These are phyloP conservation scores for Ophiostoma australiae DNA, from an alignment of 2,329 filamentous ascomycete species.

Conservation along the genomic window DNA sequence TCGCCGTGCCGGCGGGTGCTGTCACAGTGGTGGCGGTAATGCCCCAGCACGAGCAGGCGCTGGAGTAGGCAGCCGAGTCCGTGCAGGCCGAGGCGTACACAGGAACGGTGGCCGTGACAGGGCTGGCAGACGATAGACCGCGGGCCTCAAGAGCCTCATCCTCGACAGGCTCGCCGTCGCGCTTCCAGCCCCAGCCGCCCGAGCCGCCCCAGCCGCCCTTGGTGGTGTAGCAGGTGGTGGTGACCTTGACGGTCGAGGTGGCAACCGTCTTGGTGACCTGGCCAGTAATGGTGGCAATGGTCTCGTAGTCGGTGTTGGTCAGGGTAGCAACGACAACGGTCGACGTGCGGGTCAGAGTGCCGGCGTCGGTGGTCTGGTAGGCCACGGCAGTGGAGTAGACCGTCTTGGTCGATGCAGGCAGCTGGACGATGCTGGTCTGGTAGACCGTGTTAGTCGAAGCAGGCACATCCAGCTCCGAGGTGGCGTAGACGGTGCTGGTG, in stretches of 20 bases:
- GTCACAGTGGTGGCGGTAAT: slow-evolving; percentile 24
- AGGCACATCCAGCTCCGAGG: background rate
- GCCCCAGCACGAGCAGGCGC: slow-evolving; percentile 33
- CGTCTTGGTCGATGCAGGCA: slow-evolving; percentile 11
- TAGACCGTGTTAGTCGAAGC: slow-evolving; percentile 16
- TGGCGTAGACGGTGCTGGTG: background rate
- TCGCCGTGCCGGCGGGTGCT: background rate
- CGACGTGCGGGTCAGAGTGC: slow-evolving; percentile 13
- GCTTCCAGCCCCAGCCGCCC: slow-evolving; percentile 8
- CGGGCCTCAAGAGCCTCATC: background rate
- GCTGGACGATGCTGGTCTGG: background rate
- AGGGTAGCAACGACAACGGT: slow-evolving; percentile 9
- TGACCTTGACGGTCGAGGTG: slow-evolving; percentile 16
- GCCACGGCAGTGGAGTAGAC: background rate
- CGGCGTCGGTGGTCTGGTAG: background rate
- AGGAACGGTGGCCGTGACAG: slow-evolving; percentile 11
- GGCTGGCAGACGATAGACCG: background rate
- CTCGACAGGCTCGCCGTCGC: background rate
- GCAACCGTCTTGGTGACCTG: background rate
- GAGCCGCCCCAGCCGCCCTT: background rate
- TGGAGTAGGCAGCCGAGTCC: slow-evolving; percentile 27
- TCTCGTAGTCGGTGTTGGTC: slow-evolving; percentile 14
- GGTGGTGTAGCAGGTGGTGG: slow-evolving; percentile 5
- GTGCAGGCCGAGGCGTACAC: slow-evolving; percentile 31
- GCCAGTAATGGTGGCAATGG: slow-evolving; percentile 7